Conservation (phyloP, 2,329 filamentous ascomycete species). For the Fusarium oligoseptatum region DNA sequence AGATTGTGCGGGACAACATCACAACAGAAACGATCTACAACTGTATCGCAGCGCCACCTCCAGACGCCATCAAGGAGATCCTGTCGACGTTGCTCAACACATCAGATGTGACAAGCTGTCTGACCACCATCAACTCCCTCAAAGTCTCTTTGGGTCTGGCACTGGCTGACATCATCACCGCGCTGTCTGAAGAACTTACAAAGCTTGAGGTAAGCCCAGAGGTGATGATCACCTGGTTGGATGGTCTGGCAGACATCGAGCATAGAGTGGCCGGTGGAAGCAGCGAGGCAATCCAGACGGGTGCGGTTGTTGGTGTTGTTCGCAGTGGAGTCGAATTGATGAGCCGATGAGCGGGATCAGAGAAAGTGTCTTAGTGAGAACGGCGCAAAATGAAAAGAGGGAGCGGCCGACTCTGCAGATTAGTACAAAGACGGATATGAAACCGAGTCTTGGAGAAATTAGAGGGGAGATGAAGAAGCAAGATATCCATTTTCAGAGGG, state of each 20-base stretch:
- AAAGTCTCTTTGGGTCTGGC: slow-evolving; percentile 90
- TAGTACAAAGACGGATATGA: neutral
- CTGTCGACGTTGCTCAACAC: slow-evolving; percentile 86
- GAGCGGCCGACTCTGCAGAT: neutral
- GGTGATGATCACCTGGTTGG: slow-evolving; percentile 91
- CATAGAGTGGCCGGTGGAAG: slow-evolving; percentile 90
- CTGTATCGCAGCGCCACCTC: slow-evolving; percentile 95
- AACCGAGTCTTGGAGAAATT: neutral
- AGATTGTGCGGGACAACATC: slow-evolving; percentile 79
- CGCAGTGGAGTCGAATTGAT: slow-evolving; percentile 85
- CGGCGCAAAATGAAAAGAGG: neutral
- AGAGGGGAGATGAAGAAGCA: neutral
- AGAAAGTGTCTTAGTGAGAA: neutral
- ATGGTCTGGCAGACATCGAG: slow-evolving; percentile 92
- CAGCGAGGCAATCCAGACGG: slow-evolving; percentile 90
- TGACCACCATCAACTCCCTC: slow-evolving; percentile 88
- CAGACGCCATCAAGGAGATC: slow-evolving; percentile 87
- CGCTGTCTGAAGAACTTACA: slow-evolving; percentile 84
- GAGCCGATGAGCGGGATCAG: slow-evolving; percentile 45
- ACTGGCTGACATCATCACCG: slow-evolving; percentile 92
- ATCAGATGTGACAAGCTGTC: slow-evolving; percentile 88
- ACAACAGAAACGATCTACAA: slow-evolving; percentile 97
- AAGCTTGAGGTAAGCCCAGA: slow-evolving; percentile 87
- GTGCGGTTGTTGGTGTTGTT: slow-evolving; percentile 90
- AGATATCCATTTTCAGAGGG: neutral